Conservation (phyloP, 2,329 filamentous ascomycete species). For the Penicillium decumbens region DNA sequence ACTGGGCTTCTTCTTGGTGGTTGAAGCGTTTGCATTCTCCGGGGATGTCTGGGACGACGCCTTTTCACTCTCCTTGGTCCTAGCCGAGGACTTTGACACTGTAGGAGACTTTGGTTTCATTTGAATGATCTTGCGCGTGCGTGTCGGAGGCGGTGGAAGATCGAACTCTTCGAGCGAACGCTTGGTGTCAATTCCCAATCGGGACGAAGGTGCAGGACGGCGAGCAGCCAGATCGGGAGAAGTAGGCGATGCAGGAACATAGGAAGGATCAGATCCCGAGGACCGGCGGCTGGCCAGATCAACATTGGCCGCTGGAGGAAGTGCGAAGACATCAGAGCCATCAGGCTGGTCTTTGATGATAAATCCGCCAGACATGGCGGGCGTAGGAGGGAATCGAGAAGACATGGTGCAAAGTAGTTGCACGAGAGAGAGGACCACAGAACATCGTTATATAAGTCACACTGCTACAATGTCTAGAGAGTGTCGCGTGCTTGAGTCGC, state of each 20-base stretch:
- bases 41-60: conserved; percentile 10
- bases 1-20: conserved; percentile 68
- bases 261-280: conserved; percentile 29
- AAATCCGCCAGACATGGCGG: conserved; percentile 38
- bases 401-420: conserved; percentile 25
- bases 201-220: conserved; percentile 20
- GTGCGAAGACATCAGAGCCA: conserved; percentile 32
- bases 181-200: conserved; percentile 37
- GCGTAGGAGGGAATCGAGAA: conserved; percentile 35
- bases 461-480: conserved; percentile 1
- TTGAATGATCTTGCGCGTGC: conserved; percentile 94
- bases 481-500: conserved; percentile 37
- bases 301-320: conserved; percentile 32
- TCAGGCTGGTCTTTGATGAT: conserved; percentile 36
- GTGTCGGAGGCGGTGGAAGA: conserved; percentile 84
- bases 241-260: conserved; percentile 32
- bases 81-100: conserved; percentile 39
- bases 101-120: conserved; percentile 68
- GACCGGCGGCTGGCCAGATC: conserved; percentile 25
- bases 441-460: not conserved
- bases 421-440: not conserved
- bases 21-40: conserved; percentile 27
- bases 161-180: conserved; percentile 56
- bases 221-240: conserved; percentile 29
- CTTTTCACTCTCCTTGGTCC: conserved; percentile 26